Conservation (phyloP, 495 filamentous ascomycete genomes). For the Neurospora africana region DNA sequence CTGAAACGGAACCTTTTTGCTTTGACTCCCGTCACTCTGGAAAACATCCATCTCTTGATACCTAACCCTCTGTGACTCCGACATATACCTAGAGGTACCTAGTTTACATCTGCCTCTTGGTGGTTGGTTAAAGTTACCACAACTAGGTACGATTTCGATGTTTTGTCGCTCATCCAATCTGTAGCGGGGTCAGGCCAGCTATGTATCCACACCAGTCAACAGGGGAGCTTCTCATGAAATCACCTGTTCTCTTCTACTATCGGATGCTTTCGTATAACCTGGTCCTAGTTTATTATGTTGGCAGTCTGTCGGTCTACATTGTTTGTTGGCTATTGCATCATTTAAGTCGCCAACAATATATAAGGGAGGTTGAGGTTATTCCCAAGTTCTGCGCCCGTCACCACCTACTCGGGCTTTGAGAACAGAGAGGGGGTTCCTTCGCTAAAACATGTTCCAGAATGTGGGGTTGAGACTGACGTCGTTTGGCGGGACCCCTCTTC, state of each 20-base stretch:
- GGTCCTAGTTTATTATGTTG: not conserved
- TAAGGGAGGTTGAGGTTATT: not conserved
- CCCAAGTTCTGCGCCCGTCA: not conserved
- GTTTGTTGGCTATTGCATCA: not conserved
- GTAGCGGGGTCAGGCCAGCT: not conserved
- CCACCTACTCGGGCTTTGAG: slow-evolving; percentile 3
- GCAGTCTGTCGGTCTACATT: not conserved
- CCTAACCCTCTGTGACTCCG: not conserved
- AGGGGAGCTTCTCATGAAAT: not conserved
- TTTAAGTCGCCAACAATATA: not conserved
- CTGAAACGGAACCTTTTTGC: not conserved
- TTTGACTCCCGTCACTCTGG: not conserved
- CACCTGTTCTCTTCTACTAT: not conserved
- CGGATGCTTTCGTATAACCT: not conserved
- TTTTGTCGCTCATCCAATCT: too few relatives aligned
- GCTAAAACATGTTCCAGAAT: not conserved
- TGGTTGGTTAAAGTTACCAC: not conserved
- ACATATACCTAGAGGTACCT: too few relatives aligned
- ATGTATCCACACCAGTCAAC: not conserved
- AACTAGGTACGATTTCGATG: not conserved
- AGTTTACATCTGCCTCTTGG: too few relatives aligned
- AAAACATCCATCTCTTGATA: not conserved
- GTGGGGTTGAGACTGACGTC: slow-evolving; percentile 17
- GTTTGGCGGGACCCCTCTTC: not conserved
- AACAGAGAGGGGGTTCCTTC: not conserved